phyloP scores from a whole-genome alignment of 495 filamentous ascomycete species.

The Copromyces sp. region DNA sequence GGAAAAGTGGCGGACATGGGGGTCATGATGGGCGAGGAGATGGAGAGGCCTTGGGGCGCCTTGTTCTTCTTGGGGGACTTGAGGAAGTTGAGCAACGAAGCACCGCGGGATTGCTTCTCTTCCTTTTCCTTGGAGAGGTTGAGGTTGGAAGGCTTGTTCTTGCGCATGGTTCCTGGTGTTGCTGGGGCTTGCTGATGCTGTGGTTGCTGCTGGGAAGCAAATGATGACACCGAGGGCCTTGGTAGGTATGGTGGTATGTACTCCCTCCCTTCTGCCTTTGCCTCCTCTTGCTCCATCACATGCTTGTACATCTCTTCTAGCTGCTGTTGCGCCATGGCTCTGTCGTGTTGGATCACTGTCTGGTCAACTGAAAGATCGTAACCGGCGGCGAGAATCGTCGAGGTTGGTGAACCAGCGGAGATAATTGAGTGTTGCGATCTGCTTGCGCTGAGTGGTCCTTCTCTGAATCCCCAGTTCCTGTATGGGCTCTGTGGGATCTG shows the following conservation, averaged over 20 bases:
- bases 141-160: conserved; percentile 37
- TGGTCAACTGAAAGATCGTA: conserved; percentile 53
- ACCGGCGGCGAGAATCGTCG: conserved; percentile 31
- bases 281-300: conserved; percentile 80
- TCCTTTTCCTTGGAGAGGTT: conserved; percentile 27
- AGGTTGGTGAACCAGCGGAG: conserved; percentile 35
- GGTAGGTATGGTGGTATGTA: conserved; percentile 29
- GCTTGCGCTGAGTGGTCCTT: conserved; percentile 34
- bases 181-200: conserved; percentile 7
- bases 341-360: conserved; percentile 61
- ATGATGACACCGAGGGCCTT: conserved; percentile 20
- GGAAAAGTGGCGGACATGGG: conserved; percentile 44
- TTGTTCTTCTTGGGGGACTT: conserved; percentile 41
- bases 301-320: conserved; percentile 85
- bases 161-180: conserved; percentile 21
- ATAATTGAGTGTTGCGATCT: conserved; percentile 41
- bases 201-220: conserved; percentile 18
- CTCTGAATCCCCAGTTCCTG: conserved; percentile 33
- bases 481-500: conserved; percentile 22
- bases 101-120: conserved; percentile 37
- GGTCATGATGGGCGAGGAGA: conserved; percentile 47
- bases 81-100: conserved; percentile 42
- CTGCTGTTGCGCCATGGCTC: conserved; percentile 60
- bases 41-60: conserved; percentile 28
- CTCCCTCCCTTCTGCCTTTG: conserved; percentile 38